Conservation (phyloP, 805 yeast species). For the Saturnispora kantuleensis region DNA sequence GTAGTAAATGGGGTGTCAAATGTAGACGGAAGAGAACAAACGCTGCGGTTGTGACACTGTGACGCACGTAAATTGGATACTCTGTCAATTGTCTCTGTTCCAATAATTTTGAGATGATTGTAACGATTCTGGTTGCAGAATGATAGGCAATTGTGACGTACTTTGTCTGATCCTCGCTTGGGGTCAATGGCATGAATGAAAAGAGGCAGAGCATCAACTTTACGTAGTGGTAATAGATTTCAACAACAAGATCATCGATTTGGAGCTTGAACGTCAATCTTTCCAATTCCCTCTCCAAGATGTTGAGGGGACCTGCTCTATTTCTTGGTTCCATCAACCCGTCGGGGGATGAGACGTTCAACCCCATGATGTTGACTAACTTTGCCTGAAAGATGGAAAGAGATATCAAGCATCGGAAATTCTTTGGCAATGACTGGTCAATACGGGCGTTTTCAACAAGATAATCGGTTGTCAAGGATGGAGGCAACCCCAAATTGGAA, state of each 20-base stretch:
- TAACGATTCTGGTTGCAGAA: constrained; percentile 71
- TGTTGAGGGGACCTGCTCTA: constrained; percentile 71
- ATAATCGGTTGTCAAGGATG: constrained; percentile 75
- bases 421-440: constrained; percentile 55
- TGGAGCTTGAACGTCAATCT: constrained; percentile 55
- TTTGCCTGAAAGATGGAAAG: constrained; percentile 78
- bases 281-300: constrained; percentile 70
- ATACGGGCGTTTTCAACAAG: constrained; percentile 68
- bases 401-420: constrained; percentile 61
- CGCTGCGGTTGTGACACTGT: constrained; percentile 75
- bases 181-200: constrained; percentile 85
- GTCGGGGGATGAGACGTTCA: constrained; percentile 75
- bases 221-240: constrained; percentile 69
- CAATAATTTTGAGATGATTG: constrained; percentile 62
- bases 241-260: constrained; percentile 59
- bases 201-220: constrained; percentile 76
- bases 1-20: constrained; percentile 61
- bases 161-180: constrained; percentile 75
- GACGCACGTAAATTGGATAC: constrained; percentile 78
- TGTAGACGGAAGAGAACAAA: constrained; percentile 73
- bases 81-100: constrained; percentile 67
- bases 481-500: constrained; percentile 77
- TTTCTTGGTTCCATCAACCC: constrained; percentile 79
- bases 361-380: constrained; percentile 76
- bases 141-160: constrained; percentile 76